Percentiles rank a stretch among this genome's conserved stretches.
phyloP scores from a whole-genome alignment of 176 grass and related monocot genomes.

The Tillandsia leiboldiana region DNA sequence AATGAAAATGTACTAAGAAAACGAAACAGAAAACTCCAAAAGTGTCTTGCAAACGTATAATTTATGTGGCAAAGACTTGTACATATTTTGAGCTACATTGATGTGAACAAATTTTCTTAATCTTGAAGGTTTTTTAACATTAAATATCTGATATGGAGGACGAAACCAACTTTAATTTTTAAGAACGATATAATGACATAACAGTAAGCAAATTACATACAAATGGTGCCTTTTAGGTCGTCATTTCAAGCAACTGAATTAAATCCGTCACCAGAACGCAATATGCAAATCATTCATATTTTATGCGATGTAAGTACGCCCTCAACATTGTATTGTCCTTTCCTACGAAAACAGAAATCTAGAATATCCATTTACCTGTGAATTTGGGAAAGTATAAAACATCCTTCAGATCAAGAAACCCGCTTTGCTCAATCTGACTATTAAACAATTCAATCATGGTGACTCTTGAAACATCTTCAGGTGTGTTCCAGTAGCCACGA shows the following conservation, averaged over 20 bases:
- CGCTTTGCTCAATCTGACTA: slow-evolving; percentile 46
- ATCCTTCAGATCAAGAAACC: slow-evolving; percentile 40
- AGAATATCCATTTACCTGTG: slow-evolving; percentile 25
- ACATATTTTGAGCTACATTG: too few species aligned
- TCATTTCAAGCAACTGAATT: too few species aligned
- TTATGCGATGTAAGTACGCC: neutral
- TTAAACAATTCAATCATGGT: slow-evolving; percentile 60
- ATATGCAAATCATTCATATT: neutral
- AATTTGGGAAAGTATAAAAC: slow-evolving; percentile 55
- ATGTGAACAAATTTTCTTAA: too few species aligned
- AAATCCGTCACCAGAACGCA: too few species aligned
- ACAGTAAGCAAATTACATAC: too few species aligned
- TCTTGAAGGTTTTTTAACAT: too few species aligned
- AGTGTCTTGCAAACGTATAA: neutral
- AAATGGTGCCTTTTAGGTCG: too few species aligned
- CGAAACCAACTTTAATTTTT: too few species aligned
- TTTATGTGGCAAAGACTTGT: too few species aligned
- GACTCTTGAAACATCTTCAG: slow-evolving; percentile 47
- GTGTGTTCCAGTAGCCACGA: slow-evolving; percentile 78
- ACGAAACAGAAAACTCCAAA: neutral
- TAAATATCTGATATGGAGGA: too few species aligned
- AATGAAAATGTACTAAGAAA: neutral
- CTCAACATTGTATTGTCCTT: neutral
- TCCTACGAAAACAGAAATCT: neutral
- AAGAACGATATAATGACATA: too few species aligned